Base-by-base conservation (phyloP, 129 eudicot genomes). In the Rutidosis leptorrhynchoides region DNA sequence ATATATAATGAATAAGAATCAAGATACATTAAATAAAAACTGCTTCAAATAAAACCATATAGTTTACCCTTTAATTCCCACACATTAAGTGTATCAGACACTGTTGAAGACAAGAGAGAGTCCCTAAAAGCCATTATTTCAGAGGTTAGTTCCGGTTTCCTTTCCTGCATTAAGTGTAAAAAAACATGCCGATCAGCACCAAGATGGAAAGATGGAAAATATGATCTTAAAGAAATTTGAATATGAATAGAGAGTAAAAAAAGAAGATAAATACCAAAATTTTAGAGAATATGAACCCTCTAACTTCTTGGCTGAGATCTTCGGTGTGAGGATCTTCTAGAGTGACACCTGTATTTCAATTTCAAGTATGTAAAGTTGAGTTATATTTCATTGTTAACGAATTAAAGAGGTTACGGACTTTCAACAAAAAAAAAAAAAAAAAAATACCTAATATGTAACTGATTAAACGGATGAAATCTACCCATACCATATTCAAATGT, bases 271-370 rank as follows among this genome's bases (percentile, higher is more conserved):
- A 30, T 75, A 93, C 98, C 98, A 93, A 65, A 74, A 92, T 81
- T 72, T 21, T 84, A 20, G 98, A 92, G 80, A 92, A 92, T 59
- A 92, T 88, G 83, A 92, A 92, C 67, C 98, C 98, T 77, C 98
- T 85, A 68, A 92, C 96, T 64, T 93, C 98, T 87, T 93, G 98
- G 79, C 90, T 86, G 25, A 93, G 92, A 84, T 93, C 98, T 82
- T 93, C 98, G 37, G 82, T 93, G 58, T 88, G 95, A 48, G 98
- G 95, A 81, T 93, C 98, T 79, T 93, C 98, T 46, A 92, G 89
- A 74, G 87, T 92, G 7, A 93, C 87, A 66, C 96, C 98, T 93
- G 89, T 76, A 67, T 67, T 72, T 40, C 25, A 59, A 8, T 32
- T 59, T 56, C 27, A 20, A 49, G 21, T 60, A 26, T 10, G 23